A percentile compares a stretch with the other conserved stretches of the same genome.
Conservation (phyloP, 768 basidiomycete genomes). For the Psilocybe cyanescens region DNA sequence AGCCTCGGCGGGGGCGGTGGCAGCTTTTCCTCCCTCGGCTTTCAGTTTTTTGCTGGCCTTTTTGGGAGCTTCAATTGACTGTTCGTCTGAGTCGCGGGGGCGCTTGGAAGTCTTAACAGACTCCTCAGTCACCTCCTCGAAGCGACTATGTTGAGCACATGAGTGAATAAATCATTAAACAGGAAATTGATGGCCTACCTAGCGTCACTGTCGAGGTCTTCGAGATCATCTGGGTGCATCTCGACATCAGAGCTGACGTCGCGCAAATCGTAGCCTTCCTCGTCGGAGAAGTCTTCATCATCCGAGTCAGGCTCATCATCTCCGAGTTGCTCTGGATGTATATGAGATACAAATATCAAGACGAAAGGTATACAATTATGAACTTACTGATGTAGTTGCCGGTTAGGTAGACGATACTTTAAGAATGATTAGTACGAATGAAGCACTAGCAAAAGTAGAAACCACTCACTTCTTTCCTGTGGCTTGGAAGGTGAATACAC, state of each 20-base stretch:
- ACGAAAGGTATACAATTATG: not conserved
- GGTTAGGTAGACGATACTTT: conserved; percentile 73
- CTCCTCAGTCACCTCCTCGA: conserved; percentile 69
- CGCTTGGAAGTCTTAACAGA: conserved; percentile 64
- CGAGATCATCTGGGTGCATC: conserved; percentile 64
- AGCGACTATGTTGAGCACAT: conserved; percentile 49
- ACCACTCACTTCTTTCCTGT: conserved; percentile 79
- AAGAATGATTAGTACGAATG: conserved; percentile 10
- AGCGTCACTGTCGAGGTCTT: conserved; percentile 58
- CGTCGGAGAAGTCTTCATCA: conserved; percentile 55
- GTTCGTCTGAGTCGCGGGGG: conserved; percentile 62
- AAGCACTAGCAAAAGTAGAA: not conserved
- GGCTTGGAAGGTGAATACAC: conserved; percentile 68
- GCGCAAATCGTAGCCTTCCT: conserved; percentile 66
- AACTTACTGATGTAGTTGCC: conserved; percentile 83
- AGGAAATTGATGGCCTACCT: conserved; percentile 38
- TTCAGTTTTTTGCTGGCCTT: conserved; percentile 85
- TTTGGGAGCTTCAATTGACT: conserved; percentile 53
- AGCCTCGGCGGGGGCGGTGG: conserved; percentile 39
- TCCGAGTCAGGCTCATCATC: conserved; percentile 51
- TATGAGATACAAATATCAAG: not conserved
- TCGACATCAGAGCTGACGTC: conserved; percentile 88
- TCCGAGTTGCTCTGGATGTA: conserved; percentile 52
- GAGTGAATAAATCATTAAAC: not conserved
- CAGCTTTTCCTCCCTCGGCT: conserved; percentile 46